Evolutionary conservation across 1,284 basidiomycete species (phyloP).

Genomic region (Cutaneotrichosporon mucoides): DNA sequence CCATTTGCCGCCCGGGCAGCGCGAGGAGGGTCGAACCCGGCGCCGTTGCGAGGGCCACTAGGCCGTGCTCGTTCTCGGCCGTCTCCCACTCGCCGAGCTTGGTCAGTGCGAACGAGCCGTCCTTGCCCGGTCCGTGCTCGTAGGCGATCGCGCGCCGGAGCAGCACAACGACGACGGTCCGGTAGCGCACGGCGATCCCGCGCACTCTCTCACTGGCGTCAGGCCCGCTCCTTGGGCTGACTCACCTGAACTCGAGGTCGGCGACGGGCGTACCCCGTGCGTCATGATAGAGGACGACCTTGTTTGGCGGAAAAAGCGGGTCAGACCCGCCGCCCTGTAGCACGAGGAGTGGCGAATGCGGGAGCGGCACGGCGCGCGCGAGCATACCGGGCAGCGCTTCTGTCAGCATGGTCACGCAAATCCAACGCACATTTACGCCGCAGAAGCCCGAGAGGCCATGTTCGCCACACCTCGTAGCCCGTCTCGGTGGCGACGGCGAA

Average conservation of each 20-base stretch:
- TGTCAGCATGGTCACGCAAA: not conserved
- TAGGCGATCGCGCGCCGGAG: conserved; percentile 74
- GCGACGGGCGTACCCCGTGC: conserved; percentile 67
- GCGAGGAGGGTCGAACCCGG: conserved; percentile 73
- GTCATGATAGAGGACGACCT: conserved; percentile 88
- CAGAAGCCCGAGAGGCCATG: conserved; percentile 71
- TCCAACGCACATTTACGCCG: conserved; percentile 65
- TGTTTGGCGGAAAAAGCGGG: conserved; percentile 91
- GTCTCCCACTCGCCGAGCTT: conserved; percentile 82
- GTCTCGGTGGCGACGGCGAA: conserved; percentile 77
- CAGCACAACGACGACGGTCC: conserved; percentile 78
- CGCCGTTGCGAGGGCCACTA: conserved; percentile 74
- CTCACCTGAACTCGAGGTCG: conserved; percentile 73
- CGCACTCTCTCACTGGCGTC: conserved; percentile 67
- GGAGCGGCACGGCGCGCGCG: conserved; percentile 68
- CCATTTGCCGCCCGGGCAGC: conserved; percentile 80
- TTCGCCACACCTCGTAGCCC: conserved; percentile 81
- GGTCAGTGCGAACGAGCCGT: conserved; percentile 47
- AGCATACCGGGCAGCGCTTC: conserved; percentile 61
- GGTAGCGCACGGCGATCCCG: conserved; percentile 71
- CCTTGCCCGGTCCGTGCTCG: conserved; percentile 56
- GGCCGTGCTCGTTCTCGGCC: conserved; percentile 76
- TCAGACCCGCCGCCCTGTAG: conserved; percentile 83
- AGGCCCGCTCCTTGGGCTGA: conserved; percentile 1
- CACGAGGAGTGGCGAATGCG: conserved; percentile 78